Base-by-base conservation (phyloP, 2,329 filamentous ascomycete species). In the Penicillium sp. region DNA sequence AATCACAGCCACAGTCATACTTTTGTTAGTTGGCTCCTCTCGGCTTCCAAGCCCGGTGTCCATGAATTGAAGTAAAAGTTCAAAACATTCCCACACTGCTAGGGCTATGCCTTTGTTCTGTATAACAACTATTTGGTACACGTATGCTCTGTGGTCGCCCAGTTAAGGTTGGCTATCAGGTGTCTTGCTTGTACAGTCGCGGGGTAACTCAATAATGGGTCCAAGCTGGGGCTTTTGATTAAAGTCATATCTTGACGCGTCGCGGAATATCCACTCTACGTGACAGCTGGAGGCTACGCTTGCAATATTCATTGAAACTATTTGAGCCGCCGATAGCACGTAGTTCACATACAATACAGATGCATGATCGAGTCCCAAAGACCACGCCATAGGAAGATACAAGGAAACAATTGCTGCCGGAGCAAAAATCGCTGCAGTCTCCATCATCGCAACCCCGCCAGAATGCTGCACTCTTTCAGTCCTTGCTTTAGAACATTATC, bases 1-100 rank as follows among this genome's bases (percentile, higher is more conserved):
- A 67, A 64, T 64, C 60, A 63, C 65, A 68, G 68, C 67, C 67
- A 60, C 63, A 65, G 67, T 70, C 64, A 65, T 65, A 65, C 67
- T 63, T 59, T 61, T 67, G 58, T 61, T 66, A 69, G 60, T 68
- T 69, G 66, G 55, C 68, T 63, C 64, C 66, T 68, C 68, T 68
- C 61, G 61, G 54, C 55, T 59, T 63, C 53, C 58, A 63, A 62
- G 64, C 66, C 31, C 66, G 68, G 68, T 70, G 65, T 69, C 63
- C 63, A 68, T 61, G 61, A 67, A 59, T 62, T 63, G 62, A 65
- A 66, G 68, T 71, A 71, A 71, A 70, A 66, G 64, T 66, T 62
- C 62, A 65, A 57, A 65, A 58, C 29, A 47, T 61, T 52, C 55
- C 50, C 51, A 53, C 45, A 39, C 18, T 39, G 16, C 33, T 1